Percentiles rank a stretch among this genome's conserved stretches.
These are phyloP conservation scores for Hordeum pubiflorum DNA, from an alignment of 202 grass and related monocot genomes.

Conservation along the genomic window DNA sequence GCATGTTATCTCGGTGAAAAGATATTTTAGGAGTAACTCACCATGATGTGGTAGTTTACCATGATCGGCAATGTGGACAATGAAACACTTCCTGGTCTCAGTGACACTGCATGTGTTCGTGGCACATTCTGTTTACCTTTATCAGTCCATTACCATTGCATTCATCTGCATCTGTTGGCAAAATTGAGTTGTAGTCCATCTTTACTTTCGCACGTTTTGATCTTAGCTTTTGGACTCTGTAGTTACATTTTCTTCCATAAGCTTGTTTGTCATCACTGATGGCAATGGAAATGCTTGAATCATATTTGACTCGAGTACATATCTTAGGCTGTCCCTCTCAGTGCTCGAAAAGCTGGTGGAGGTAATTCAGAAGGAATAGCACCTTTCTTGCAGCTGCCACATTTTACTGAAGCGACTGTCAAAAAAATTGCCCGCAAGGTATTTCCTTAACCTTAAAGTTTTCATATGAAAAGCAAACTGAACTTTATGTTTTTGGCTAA, in stretches of 20 bases:
- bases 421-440: constrained; percentile 93
- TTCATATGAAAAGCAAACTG: neutral
- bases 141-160: neutral
- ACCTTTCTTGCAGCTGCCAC: constrained; percentile 87
- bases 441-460: neutral
- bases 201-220: neutral
- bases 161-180: neutral
- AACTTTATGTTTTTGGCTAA: neutral
- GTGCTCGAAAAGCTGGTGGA: constrained; percentile 71
- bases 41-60: neutral
- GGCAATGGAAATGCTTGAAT: constrained; percentile 8
- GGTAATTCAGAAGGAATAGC: constrained; percentile 79
- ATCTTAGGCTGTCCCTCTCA: constrained; percentile 74
- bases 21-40: neutral
- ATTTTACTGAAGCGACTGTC: constrained; percentile 71
- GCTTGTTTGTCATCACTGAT: constrained; percentile 2
- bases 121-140: neutral
- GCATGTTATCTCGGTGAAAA: no score
- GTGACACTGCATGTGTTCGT: neutral
- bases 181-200: neutral
- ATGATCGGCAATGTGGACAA: neutral
- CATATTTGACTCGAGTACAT: neutral
- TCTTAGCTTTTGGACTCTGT: neutral
- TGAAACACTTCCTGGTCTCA: neutral
- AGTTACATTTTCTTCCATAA: neutral